Conservation (phyloP, 1,284 basidiomycete species). For the Binderoboletus segoi region DNA sequence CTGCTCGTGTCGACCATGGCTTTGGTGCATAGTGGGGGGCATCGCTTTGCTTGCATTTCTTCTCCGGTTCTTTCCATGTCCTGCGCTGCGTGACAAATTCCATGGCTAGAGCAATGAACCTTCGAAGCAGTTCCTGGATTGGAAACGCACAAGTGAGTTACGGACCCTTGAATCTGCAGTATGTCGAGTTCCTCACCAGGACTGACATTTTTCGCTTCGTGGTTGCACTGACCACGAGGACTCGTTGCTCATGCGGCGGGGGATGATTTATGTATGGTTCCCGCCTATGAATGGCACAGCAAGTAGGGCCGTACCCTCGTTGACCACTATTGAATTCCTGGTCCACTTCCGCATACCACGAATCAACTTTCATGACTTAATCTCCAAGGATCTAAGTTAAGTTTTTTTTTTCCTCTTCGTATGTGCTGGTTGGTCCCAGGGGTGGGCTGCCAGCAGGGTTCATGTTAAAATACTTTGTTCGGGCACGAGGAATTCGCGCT, state of each 20-base stretch:
- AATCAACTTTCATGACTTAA: conserved; percentile 23
- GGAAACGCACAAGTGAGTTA: conserved; percentile 17
- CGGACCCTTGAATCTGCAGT: conserved; percentile 6
- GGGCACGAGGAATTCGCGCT: conserved; percentile 6
- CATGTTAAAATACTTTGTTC: conserved; percentile 8
- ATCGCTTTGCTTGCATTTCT: conserved; percentile 13
- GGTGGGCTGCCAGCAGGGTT: background rate
- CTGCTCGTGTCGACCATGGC: conserved; percentile 31
- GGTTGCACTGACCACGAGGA: conserved; percentile 32
- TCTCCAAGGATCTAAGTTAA: conserved; percentile 15
- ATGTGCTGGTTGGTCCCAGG: background rate
- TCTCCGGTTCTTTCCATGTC: conserved; percentile 20
- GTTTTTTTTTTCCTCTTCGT: background rate
- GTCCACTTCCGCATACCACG: conserved; percentile 9
- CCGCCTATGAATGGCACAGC: conserved; percentile 25
- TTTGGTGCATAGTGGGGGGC: conserved; percentile 18
- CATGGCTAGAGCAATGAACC: conserved; percentile 27
- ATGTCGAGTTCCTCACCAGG: conserved; percentile 28
- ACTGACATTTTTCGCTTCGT: conserved; percentile 30
- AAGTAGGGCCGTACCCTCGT: conserved; percentile 23
- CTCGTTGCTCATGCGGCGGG: conserved; percentile 10
- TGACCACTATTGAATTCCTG: conserved; percentile 11
- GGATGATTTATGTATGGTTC: conserved; percentile 27
- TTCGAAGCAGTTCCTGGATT: conserved; percentile 27
- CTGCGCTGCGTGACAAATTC: conserved; percentile 24